Base-by-base conservation (phyloP, 306 rosid genomes). In the Fragaria nilgerrensis region DNA sequence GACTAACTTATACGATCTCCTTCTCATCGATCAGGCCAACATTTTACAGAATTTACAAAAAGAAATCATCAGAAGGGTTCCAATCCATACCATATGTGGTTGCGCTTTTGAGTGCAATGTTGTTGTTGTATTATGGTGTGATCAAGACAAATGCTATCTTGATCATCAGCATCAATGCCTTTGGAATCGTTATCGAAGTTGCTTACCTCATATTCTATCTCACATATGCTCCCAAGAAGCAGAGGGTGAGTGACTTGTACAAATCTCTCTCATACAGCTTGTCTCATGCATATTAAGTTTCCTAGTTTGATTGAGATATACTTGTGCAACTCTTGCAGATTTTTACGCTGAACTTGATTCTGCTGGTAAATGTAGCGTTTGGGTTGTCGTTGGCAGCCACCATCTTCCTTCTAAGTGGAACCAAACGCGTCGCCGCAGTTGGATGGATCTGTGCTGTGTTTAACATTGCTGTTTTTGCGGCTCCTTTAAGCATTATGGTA, bases 401-500 rank as follows among this genome's bases (percentile, higher is more conserved):
- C 15, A 48, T 12, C 62, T 79, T 91, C 22, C 14, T 79, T 36
- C 43, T 89, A n/a, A 85, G 78, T 55, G 81, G 81, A 2, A 0
- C 44, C 8, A 49, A 37, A 0, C 89, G 90, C 8, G 76, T 79
- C 29, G 78, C 73, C 12, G 79, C 80, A 2, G 88, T 89, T 76
- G 96, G 96, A 55, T 81, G 82, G 90, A 48, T 86, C 32, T 89
- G 89, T 23, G 93, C 90, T 71, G 41, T 83, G 78, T 89, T 89
- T 13, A 91, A 87, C 75, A 79, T 91, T 56, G 89, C 90, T 19
- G 96, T 91, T 0, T 91, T 89, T 72, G 92, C 92, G 34, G 89
- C 96, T 76, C 93, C 96, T 70, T 73, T 91, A 47, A 91, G 90
- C 85, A 89, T 86, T 66, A 87, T 89, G 96, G 96, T 91, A 77